A percentile compares a stretch with the other conserved stretches of the same genome.
These are phyloP conservation scores for Dichotomocladium elegans DNA, from an alignment of 371 early-diverging fungal genomes.

Conservation along the genomic window DNA sequence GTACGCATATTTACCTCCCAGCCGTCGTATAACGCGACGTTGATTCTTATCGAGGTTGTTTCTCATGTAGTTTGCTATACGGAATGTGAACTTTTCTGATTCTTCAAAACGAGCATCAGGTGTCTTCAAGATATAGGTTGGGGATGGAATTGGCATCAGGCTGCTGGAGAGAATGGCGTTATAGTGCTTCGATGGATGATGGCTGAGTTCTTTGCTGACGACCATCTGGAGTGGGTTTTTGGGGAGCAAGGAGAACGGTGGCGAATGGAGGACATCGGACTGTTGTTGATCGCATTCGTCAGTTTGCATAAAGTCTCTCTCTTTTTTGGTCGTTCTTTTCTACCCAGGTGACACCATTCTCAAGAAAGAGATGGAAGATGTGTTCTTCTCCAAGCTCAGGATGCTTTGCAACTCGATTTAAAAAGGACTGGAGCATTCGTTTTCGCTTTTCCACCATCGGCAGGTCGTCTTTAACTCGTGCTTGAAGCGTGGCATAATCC, in stretches of 20 bases:
- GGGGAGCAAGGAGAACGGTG: conserved; percentile 39
- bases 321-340: too few relatives aligned
- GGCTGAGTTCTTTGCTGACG: conserved; percentile 17
- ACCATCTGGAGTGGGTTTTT: conserved; percentile 59
- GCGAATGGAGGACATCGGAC: conserved; percentile 66
- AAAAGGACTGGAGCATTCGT: conserved; percentile 87
- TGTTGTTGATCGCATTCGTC: conserved; percentile 19
- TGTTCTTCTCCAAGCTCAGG: conserved; percentile 83
- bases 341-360: conserved; percentile 69
- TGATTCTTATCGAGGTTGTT: conserved; percentile 67
- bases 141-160: conserved; percentile 54
- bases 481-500: conserved; percentile 81
- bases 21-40: conserved; percentile 61
- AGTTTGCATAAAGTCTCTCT: background rate
- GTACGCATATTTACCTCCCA: conserved; percentile 48
- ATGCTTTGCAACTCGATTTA: conserved; percentile 85
- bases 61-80: conserved; percentile 68
- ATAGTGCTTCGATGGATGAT: conserved; percentile 12
- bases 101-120: conserved; percentile 79
- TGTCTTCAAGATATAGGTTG: conserved; percentile 52
- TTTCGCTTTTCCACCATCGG: conserved; percentile 87
- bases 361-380: conserved; percentile 83
- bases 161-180: conserved; percentile 20
- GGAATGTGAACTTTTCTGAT: conserved; percentile 74
- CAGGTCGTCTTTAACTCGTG: conserved; percentile 87